These are phyloP conservation scores for Calonectria multiphialidica DNA, from an alignment of 2,329 filamentous ascomycete species.

Conservation along the genomic window DNA sequence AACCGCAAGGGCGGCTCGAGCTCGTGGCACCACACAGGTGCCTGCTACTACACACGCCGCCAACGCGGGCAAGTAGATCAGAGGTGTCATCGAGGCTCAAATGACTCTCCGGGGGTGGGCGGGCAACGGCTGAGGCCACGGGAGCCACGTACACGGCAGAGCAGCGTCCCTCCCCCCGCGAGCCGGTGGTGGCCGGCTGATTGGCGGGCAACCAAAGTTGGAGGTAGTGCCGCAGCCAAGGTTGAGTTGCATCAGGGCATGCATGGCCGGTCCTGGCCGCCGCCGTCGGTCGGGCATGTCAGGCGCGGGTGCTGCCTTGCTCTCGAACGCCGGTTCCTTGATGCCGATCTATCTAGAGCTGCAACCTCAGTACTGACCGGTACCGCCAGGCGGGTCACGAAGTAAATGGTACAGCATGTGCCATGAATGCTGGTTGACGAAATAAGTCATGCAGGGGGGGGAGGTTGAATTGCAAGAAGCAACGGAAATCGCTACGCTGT, in stretches of 20 bases:
- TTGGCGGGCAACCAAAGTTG: slow-evolving; percentile 22
- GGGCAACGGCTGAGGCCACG: background rate
- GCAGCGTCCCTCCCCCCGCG: slow-evolving; percentile 31
- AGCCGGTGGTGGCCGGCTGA: slow-evolving; percentile 19
- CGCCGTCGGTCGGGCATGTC: background rate
- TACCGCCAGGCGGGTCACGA: too few relatives aligned
- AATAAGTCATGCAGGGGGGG: too few relatives aligned
- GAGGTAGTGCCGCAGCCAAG: slow-evolving; percentile 20
- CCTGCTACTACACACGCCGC: slow-evolving; percentile 26
- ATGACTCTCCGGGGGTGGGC: slow-evolving; percentile 16
- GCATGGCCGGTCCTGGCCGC: slow-evolving; percentile 18
- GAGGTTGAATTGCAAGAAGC: too few relatives aligned
- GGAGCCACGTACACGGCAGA: slow-evolving; percentile 19
- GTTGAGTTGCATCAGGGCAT: background rate
- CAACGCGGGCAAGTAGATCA: slow-evolving; percentile 1
- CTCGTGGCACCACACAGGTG: slow-evolving; percentile 30
- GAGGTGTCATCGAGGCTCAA: slow-evolving; percentile 3
- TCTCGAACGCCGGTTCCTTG: slow-evolving; percentile 28
- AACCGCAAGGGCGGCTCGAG: background rate
- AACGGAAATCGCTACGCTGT: too few relatives aligned
- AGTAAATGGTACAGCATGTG: too few relatives aligned
- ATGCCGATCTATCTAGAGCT: slow-evolving; percentile 26
- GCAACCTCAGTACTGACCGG: background rate
- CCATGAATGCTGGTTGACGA: too few relatives aligned
- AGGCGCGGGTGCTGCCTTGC: slow-evolving; percentile 26